Percentiles rank a stretch among this genome's conserved stretches.
These are phyloP conservation scores for Eucalyptus polyanthemos DNA, from an alignment of 345 rosid species.

Conservation along the genomic window DNA sequence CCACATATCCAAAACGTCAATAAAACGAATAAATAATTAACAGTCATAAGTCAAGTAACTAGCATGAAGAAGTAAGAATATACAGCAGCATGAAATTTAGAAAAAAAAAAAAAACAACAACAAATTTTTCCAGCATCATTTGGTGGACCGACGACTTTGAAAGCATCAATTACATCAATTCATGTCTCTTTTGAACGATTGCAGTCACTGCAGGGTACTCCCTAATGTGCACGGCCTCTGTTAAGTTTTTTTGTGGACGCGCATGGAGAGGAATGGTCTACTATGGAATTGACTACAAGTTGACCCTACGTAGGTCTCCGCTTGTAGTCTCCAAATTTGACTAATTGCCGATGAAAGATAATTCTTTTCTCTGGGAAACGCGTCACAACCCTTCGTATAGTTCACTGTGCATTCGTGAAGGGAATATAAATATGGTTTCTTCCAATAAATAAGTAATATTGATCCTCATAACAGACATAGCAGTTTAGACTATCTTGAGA, in stretches of 20 bases:
- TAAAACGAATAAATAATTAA: neutral
- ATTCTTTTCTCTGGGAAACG: neutral
- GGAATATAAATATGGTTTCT: neutral
- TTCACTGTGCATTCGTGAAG: neutral
- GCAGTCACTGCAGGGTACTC: neutral
- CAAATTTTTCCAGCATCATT: neutral
- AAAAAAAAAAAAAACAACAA: too few species aligned
- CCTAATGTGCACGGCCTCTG: neutral
- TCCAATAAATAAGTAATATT: neutral
- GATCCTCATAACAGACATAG: fast-evolving
- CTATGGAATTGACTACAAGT: neutral
- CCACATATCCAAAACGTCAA: neutral
- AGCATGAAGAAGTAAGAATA: neutral
- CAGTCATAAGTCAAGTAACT: neutral
- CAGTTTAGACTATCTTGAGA: fast-evolving
- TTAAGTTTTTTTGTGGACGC: neutral
- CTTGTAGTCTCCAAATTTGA: neutral
- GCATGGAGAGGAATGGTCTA: neutral
- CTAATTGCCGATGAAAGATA: neutral
- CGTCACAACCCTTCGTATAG: neutral
- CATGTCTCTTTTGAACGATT: neutral
- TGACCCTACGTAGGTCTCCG: neutral
- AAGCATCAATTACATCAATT: neutral
- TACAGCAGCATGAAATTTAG: neutral
- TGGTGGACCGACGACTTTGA: neutral